Percentiles rank a stretch among this genome's conserved stretches.
phyloP scores from a whole-genome alignment of 805 yeast species.

The Metschnikowia cerradonensis region DNA sequence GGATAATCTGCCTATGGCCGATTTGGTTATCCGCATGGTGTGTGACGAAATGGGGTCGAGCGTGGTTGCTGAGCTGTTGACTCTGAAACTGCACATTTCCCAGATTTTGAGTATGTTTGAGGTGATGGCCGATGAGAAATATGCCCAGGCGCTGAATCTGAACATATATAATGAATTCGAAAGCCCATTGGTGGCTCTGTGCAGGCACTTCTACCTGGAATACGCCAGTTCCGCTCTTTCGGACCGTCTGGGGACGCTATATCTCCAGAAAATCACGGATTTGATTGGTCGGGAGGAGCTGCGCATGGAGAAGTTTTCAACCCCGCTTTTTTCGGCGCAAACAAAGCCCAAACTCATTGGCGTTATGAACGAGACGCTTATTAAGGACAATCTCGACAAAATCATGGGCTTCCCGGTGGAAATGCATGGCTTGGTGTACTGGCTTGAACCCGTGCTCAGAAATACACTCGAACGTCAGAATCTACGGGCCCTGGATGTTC shows the following conservation, averaged over 20 bases:
- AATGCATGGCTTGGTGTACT: conserved; percentile 53
- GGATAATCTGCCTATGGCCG: conserved; percentile 49
- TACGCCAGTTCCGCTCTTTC: conserved; percentile 44
- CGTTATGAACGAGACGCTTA: conserved; percentile 56
- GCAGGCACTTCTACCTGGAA: conserved; percentile 51
- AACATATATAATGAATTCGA: conserved; percentile 68
- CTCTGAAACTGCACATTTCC: conserved; percentile 57
- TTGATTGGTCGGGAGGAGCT: conserved; percentile 61
- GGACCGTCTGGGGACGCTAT: conserved; percentile 46
- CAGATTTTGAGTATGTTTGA: conserved; percentile 70
- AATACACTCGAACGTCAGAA: conserved; percentile 4
- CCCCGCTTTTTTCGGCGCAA: conserved; percentile 19
- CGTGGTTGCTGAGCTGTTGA: neutral
- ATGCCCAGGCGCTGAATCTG: conserved; percentile 25
- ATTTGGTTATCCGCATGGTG: conserved; percentile 44
- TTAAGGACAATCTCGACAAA: conserved; percentile 52
- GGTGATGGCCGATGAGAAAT: conserved; percentile 43
- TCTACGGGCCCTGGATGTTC: no score
- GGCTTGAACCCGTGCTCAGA: conserved; percentile 47
- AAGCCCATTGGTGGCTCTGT: conserved; percentile 52
- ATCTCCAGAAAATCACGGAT: conserved; percentile 47
- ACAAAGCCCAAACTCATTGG: conserved; percentile 53
- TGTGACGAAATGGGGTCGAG: conserved; percentile 47
- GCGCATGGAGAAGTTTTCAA: conserved; percentile 44
- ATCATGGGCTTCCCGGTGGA: conserved; percentile 46